Conservation (phyloP, 306 rosid genomes). For the Lithocarpus polystachyus region DNA sequence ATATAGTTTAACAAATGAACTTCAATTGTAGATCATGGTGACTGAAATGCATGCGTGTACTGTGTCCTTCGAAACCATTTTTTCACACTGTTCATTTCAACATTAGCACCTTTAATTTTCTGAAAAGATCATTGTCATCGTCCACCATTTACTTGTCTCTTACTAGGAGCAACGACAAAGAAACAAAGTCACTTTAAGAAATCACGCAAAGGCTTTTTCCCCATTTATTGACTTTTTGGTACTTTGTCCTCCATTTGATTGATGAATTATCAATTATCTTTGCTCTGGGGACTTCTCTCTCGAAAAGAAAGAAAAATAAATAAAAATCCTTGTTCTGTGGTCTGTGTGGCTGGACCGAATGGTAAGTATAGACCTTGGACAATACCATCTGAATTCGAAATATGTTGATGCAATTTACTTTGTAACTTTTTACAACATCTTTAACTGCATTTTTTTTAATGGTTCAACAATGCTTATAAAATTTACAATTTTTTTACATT, state of each 20-base stretch:
- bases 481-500: no score
- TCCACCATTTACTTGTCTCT: not conserved
- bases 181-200: not conserved
- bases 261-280: no score
- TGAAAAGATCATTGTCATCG: not conserved
- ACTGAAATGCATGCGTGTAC: no score
- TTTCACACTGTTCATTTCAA: not conserved
- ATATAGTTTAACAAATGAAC: no score
- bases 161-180: not conserved
- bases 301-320: no score
- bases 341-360: not conserved
- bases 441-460: no score
- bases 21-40: no score
- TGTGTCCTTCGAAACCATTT: not conserved
- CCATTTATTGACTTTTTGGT: not conserved
- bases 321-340: not conserved
- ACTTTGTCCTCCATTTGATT: not conserved
- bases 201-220: not conserved
- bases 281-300: no score
- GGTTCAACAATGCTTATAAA: no score
- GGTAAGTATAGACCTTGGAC: not conserved
- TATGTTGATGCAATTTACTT: not conserved
- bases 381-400: no score
- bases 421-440: not conserved
- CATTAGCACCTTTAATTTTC: not conserved